phyloP scores from a whole-genome alignment of 768 basidiomycete genomes.

The Strobilomyces dryophilus region DNA sequence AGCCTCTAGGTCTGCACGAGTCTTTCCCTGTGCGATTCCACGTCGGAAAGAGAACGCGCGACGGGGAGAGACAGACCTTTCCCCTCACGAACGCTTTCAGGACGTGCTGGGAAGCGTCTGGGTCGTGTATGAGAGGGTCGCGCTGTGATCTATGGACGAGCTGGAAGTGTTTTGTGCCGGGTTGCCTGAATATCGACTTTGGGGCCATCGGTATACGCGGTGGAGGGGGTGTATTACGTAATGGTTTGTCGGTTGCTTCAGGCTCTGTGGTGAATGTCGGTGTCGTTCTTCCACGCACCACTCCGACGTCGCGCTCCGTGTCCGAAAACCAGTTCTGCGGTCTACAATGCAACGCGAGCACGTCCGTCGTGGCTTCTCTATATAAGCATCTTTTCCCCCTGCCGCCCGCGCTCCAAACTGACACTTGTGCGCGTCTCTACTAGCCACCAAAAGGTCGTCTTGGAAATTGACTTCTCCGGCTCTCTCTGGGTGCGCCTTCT shows the following conservation, averaged over 20 bases:
- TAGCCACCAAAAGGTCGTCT: constrained; percentile 93
- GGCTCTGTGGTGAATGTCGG: constrained; percentile 13
- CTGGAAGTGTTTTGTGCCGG: constrained; percentile 91
- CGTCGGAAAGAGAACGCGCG: neutral
- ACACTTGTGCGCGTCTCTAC: constrained; percentile 58
- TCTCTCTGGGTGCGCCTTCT: constrained; percentile 65
- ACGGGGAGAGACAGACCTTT: constrained; percentile 41
- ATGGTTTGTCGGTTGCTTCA: constrained; percentile 26
- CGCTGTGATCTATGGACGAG: constrained; percentile 95
- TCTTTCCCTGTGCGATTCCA: constrained; percentile 58
- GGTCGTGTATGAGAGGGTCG: constrained; percentile 93
- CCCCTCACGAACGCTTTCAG: constrained; percentile 75
- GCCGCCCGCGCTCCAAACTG: constrained; percentile 31
- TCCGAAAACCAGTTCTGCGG: neutral
- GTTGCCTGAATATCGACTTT: constrained; percentile 86
- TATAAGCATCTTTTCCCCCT: constrained; percentile 62
- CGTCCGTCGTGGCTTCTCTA: constrained; percentile 75
- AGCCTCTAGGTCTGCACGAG: constrained; percentile 74
- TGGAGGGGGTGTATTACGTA: constrained; percentile 24
- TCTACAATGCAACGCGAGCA: constrained; percentile 72
- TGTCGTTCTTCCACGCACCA: constrained; percentile 2
- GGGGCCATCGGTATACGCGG: constrained; percentile 49
- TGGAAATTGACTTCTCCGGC: constrained; percentile 92
- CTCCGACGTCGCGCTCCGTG: neutral
- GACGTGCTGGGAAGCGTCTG: constrained; percentile 85